Evolutionary conservation across 176 grass and related monocot species (phyloP).

Genomic region (Melocanna baccifera): DNA sequence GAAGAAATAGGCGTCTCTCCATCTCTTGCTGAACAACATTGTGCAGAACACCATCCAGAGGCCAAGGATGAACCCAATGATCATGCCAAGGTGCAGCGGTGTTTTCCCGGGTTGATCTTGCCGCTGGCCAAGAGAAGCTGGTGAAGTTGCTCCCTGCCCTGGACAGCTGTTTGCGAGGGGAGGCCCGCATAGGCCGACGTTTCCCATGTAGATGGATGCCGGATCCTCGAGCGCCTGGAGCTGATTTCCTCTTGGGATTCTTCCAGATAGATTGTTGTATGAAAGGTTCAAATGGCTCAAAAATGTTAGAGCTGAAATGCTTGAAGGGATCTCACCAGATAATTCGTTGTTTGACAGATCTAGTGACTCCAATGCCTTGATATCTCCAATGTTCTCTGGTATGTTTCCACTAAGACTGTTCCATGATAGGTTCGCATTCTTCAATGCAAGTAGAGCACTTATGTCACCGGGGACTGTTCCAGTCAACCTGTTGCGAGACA

Average conservation of each 20-base stretch:
- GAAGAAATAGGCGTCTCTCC: conserved; percentile 11
- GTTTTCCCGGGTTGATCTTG: too few species aligned
- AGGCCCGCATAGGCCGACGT: background rate
- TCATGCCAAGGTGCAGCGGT: background rate
- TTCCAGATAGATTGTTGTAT: conserved; percentile 29
- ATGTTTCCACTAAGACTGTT: conserved; percentile 21
- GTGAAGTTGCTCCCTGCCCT: too few species aligned
- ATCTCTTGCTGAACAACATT: conserved; percentile 9
- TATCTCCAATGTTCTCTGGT: conserved; percentile 1
- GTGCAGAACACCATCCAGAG: background rate
- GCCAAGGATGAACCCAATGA: conserved; percentile 13
- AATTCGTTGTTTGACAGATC: conserved; percentile 28
- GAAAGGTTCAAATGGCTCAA: conserved; percentile 23
- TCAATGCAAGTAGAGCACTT: background rate
- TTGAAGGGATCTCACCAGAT: conserved; percentile 17
- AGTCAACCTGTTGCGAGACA: conserved; percentile 11
- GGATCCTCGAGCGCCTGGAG: too few species aligned
- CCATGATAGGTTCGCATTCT: conserved; percentile 17
- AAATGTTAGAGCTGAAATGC: background rate
- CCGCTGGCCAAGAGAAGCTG: too few species aligned
- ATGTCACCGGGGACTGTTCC: conserved; percentile 2
- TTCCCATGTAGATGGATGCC: conserved; percentile 38
- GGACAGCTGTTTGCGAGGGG: background rate
- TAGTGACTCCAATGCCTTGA: conserved; percentile 22
- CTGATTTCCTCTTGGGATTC: too few species aligned